Conservation (phyloP, 169 alveolate species). For the Theileria parva region DNA sequence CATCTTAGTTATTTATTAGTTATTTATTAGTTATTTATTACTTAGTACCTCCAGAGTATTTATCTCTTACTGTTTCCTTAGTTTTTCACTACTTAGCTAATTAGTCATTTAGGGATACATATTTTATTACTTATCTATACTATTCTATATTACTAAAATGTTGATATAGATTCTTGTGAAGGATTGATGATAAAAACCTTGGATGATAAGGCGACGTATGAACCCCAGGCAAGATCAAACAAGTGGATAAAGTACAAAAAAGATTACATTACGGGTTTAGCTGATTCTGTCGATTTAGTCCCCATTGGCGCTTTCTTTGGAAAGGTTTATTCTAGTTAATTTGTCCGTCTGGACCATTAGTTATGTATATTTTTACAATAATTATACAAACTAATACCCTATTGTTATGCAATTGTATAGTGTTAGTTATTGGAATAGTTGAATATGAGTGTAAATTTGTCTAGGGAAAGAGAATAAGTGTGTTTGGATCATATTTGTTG, state of each 20-base stretch:
- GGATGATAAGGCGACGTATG: conserved; percentile 93
- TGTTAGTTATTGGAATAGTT: neutral
- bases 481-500: conserved; percentile 93
- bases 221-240: conserved; percentile 96
- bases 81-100: too few species aligned
- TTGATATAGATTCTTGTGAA: conserved; percentile 85
- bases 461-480: conserved; percentile 91
- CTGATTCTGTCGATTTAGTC: conserved; percentile 97
- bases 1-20: too few species aligned
- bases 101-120: conserved; percentile 75
- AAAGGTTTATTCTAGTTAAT: conserved; percentile 24
- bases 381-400: too few species aligned
- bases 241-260: conserved; percentile 99
- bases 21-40: too few species aligned
- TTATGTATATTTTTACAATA: neutral
- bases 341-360: neutral
- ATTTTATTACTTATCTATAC: conserved; percentile 58
- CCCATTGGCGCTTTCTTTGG: conserved; percentile 98
- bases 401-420: too few species aligned
- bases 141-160: conserved; percentile 55
- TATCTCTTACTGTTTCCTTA: too few species aligned
- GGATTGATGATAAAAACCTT: conserved; percentile 98
- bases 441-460: neutral
- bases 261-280: conserved; percentile 94
- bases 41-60: too few species aligned